phyloP scores from a whole-genome alignment of 1,139 yeast species.

The Yamadazyma dendronema region DNA sequence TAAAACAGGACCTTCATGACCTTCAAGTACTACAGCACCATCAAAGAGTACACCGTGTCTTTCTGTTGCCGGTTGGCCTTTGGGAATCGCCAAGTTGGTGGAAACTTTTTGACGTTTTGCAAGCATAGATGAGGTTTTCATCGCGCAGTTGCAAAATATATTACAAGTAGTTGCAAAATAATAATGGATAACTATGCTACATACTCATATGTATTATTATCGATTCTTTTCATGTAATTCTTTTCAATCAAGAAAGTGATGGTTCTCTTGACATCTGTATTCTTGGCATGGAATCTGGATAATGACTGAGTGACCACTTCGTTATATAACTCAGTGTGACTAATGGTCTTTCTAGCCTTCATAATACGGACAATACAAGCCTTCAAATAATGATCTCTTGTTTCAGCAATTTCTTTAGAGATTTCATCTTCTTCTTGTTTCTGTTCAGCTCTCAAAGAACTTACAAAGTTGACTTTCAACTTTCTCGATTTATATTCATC shows the following conservation, averaged over 20 bases:
- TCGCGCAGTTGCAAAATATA: neutral
- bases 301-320: slow-evolving; percentile 88
- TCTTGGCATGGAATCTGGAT: slow-evolving; percentile 80
- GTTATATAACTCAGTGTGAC: slow-evolving; percentile 77
- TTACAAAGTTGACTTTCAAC: slow-evolving; percentile 78
- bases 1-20: slow-evolving; percentile 51
- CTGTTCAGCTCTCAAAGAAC: slow-evolving; percentile 77
- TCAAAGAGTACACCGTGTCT: slow-evolving; percentile 2
- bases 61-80: neutral
- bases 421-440: slow-evolving; percentile 80
- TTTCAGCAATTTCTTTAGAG: slow-evolving; percentile 80
- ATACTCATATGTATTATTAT: slow-evolving; percentile 75
- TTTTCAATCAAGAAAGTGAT: slow-evolving; percentile 84
- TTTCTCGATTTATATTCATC: slow-evolving; percentile 84
- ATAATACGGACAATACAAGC: slow-evolving; percentile 95
- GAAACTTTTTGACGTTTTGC: slow-evolving; percentile 1
- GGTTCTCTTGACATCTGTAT: slow-evolving; percentile 82
- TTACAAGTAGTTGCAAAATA: neutral
- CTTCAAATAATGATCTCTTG: slow-evolving; percentile 80
- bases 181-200: slow-evolving; percentile 24
- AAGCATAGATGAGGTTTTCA: neutral
- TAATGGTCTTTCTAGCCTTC: slow-evolving; percentile 84
- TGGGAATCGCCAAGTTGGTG: slow-evolving; percentile 1
- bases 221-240: slow-evolving; percentile 79
- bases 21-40: slow-evolving; percentile 26